A percentile compares a stretch with the other conserved stretches of the same genome.
Evolutionary conservation across 805 yeast genomes (phyloP).

Genomic region (Spathaspora girioi): DNA sequence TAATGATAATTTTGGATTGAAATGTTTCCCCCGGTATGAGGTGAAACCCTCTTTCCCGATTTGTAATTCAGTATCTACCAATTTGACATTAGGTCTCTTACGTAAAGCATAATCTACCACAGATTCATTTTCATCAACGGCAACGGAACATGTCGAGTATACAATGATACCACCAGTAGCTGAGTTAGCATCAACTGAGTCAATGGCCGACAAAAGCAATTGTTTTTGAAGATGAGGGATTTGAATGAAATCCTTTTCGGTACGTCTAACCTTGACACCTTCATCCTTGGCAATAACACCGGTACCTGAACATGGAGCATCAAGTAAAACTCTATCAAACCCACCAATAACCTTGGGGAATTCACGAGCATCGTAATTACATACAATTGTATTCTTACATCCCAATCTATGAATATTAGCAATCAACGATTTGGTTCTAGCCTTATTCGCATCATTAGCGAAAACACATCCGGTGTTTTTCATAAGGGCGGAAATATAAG

Average conservation of each 20-base stretch:
- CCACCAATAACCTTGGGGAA: constrained; percentile 99
- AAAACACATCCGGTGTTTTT: constrained; percentile 96
- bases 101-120: constrained; percentile 97
- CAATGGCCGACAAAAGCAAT: constrained; percentile 88
- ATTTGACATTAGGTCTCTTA: constrained; percentile 92
- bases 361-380: constrained; percentile 97
- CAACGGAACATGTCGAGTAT: constrained; percentile 97
- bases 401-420: constrained; percentile 98
- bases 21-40: constrained; percentile 87
- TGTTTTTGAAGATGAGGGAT: constrained; percentile 97
- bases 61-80: constrained; percentile 86
- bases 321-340: constrained; percentile 88
- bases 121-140: constrained; percentile 97
- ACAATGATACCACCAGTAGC: constrained; percentile 91
- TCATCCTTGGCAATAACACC: constrained; percentile 99
- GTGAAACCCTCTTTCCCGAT: constrained; percentile 97
- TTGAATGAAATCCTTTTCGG: constrained; percentile 94
- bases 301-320: constrained; percentile 99
- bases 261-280: constrained; percentile 86
- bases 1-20: constrained; percentile 68
- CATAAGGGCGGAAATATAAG: constrained; percentile 93
- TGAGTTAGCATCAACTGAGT: constrained; percentile 92
- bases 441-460: constrained; percentile 96
- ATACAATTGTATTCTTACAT: constrained; percentile 92
- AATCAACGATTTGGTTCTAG: constrained; percentile 92